Base-by-base conservation (phyloP, 2,329 filamentous ascomycete genomes). In the Exutisphaerella laricina region DNA sequence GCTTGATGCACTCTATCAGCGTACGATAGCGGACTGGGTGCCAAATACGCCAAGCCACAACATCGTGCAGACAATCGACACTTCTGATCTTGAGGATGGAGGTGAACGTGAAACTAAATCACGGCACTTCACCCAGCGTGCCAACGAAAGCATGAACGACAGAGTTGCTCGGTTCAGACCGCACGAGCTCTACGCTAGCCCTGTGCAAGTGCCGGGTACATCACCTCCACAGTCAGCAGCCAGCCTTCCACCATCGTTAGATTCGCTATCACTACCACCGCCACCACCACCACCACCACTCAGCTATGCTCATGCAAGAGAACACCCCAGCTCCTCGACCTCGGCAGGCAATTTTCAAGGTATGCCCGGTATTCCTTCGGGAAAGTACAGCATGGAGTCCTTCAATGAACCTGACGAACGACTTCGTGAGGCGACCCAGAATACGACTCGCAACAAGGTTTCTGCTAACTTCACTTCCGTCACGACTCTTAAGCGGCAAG, bases 1-100 rank as follows among this genome's bases (percentile, higher is more conserved):
- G 13, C 70, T 77, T 41, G 65, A 75, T 21, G 66, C 65, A 1
- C 58, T 76, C 3, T 80, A 80, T 50, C 39, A 67, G 43, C 65
- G 68, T 28, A 67, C 72, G 0, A 69, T 72, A 43, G 56, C 59
- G 23, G 64, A 70, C 41, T 80, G 77, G 77, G 58, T 59, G 41
- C 74, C 73, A 13, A 48, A 51, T 25, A 25, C 40, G 17, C 14
- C 39, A 6, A 26, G 42, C 13, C 28, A 29, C 2, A 31, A 51
- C 5, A 14, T 53, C 22, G 31, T 51, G 10, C 41, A 53, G 37
- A 28, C 46, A 14, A 45, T 54, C 28, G 45, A 57, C 17, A 54
- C 53, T 17, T 13, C 41, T 13, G 33, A 46, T 13, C 4, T 12
- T 12, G 45, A 40, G 10, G n/a, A 13, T 25, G 17, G 35, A 20